Evolutionary conservation across 176 grass and related monocot species (phyloP), one percentile per base, ranked within the genome.

Genomic region (Olyra latifolia): DNA sequence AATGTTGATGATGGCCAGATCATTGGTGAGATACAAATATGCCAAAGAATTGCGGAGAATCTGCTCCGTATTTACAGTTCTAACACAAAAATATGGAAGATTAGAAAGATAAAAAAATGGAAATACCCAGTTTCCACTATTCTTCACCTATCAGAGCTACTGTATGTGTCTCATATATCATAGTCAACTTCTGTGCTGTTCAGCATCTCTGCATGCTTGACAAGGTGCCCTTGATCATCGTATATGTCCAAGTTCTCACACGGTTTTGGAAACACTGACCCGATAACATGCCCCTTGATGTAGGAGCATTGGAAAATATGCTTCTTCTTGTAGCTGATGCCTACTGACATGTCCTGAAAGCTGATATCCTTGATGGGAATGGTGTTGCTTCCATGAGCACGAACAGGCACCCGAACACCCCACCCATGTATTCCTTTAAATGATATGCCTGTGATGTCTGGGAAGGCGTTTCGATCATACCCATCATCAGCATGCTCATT

Each of bases 271-370:
- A 91, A 94, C 22, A 94, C 79, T 23, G 84, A 60, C 11, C 92
- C 90, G 0, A 98, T 70, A 43, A 89, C 88, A 43, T 83, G 87
- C 19, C 92, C 95, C 45, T 89, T 8, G 0, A 98, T 74, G n/a
- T 89, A 94, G 25, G 92, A 90, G 77, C 95, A 98, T 56, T 92
- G 95, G 65, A 98, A 98, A 66, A 98, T 92, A 61, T 89, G 89
- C 85, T 98, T 98, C 88, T 92, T 98, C 92, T 98, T 94, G 86
- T 94, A 94, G 84, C 87, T 94, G 80, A 94, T 88, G 65, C 92
- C 92, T 25, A 98, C 83, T 53, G 85, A 85, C 88, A 98, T 90
- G 68, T 91, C 87, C 39, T 75, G 83, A 61, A 98, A 94, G 74
- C 76, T 90, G 38, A 98, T 84, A 62, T 57, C 72, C 83, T 77